Evolutionary conservation across 495 filamentous ascomycete genomes (phyloP).

Genomic region (Aspergillus haitiensis): DNA sequence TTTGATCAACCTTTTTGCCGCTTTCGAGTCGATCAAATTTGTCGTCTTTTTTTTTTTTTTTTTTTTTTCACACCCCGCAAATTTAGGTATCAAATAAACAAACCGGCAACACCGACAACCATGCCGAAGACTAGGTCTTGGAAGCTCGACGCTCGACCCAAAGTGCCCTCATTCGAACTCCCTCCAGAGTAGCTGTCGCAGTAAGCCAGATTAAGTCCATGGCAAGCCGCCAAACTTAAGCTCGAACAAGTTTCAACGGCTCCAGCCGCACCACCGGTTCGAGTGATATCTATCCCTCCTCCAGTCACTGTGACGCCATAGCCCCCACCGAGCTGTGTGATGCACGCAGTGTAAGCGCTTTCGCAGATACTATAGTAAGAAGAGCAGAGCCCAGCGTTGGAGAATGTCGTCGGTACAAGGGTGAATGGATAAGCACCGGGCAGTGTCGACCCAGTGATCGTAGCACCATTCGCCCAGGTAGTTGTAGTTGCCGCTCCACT

Average conservation of each 20-base stretch:
- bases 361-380: constrained; percentile 66
- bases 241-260: constrained; percentile 67
- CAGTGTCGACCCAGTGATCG: constrained; percentile 46
- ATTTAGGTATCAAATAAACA: constrained; percentile 38
- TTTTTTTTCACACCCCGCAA: not conserved
- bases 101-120: constrained; percentile 44
- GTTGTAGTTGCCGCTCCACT: constrained; percentile 34
- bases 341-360: constrained; percentile 63
- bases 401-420: constrained; percentile 64
- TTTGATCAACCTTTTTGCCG: too few relatives aligned
- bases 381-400: constrained; percentile 62
- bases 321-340: constrained; percentile 54
- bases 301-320: constrained; percentile 48
- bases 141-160: constrained; percentile 34
- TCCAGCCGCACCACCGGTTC: constrained; percentile 56
- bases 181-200: constrained; percentile 48
- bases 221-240: constrained; percentile 59
- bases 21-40: too few relatives aligned
- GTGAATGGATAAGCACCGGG: constrained; percentile 61
- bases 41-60: too few relatives aligned
- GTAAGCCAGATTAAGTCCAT: constrained; percentile 54
- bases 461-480: constrained; percentile 32
- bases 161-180: constrained; percentile 33
- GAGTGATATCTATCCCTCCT: constrained; percentile 56
- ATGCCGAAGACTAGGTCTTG: constrained; percentile 46